Evolutionary conservation across 1,284 basidiomycete species (phyloP).

Genomic region (Trichosporon coremiiforme): DNA sequence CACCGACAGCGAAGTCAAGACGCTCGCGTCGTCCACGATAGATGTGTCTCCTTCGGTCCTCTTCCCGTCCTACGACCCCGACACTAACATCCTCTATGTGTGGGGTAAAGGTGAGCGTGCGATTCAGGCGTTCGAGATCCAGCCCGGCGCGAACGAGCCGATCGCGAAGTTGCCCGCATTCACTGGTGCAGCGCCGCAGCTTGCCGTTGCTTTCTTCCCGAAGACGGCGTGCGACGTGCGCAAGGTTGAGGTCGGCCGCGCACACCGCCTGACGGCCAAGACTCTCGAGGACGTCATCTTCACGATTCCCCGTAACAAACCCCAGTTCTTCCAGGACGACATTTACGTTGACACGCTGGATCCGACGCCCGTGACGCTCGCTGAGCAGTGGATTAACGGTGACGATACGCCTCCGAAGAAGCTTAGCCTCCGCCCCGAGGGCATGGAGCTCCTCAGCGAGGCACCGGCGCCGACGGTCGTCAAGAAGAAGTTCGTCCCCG

Average conservation of each 20-base stretch:
- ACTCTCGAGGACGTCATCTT: conserved; percentile 58
- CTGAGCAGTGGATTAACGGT: conserved; percentile 51
- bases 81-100: conserved; percentile 57
- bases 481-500: conserved; percentile 50
- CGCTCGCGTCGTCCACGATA: conserved; percentile 46
- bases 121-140: conserved; percentile 56
- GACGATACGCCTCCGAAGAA: conserved; percentile 26
- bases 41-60: conserved; percentile 59
- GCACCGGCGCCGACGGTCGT: conserved; percentile 42
- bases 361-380: conserved; percentile 36
- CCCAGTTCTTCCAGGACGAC: conserved; percentile 61
- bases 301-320: conserved; percentile 56
- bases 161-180: conserved; percentile 54
- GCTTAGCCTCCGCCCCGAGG: conserved; percentile 50
- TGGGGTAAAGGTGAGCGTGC: conserved; percentile 59
- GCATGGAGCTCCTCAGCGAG: conserved; percentile 52
- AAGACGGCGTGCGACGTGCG: conserved; percentile 56
- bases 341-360: conserved; percentile 56
- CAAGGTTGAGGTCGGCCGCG: conserved; percentile 56
- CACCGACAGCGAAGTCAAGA: conserved; percentile 32
- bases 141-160: conserved; percentile 38
- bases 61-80: conserved; percentile 58
- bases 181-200: conserved; percentile 50
- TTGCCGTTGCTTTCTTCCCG: conserved; percentile 55
- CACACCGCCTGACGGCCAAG: conserved; percentile 53